Base-by-base conservation (phyloP, 2,329 filamentous ascomycete genomes). In the Colletotrichum sp. region DNA sequence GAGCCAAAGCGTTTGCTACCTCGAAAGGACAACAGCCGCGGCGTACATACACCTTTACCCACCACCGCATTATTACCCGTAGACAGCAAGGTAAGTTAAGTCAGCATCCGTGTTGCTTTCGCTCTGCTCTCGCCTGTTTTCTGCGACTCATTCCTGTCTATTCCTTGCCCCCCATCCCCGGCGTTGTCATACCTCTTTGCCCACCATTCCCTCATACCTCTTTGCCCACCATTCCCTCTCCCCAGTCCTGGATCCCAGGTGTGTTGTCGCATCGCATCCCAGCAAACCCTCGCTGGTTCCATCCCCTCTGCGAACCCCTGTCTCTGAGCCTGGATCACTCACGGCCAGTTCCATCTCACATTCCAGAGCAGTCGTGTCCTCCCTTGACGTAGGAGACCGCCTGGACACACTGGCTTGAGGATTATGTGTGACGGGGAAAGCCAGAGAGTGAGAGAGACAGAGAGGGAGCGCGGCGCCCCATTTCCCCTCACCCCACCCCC, bases 1-100 rank as follows among this genome's bases (percentile, higher is more conserved):
- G 59, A 74, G 67, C 72, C 72, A 71, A 65, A 74, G 68, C 72
- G 63, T 66, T 26, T n/a, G 26, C 57, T 71, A 57, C 32, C 34
- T 57, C 66, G 24, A 63, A 57, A 73, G 71, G 67, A 74, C 59
- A 39, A 39, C 59, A 74, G 39, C 67, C 66, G 43, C 67, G 39
- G 71, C 43, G 71, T 43, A 70, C 55, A 43, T 63, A 63, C 39
- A 48, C 18, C 36, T 39, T 48, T n/a, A 48, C 39, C 39, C 39
- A 26, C 52, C 26, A 32, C 26, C 16, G 30, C 36, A 63, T 28
- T 57, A 57, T 39, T 43, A 71, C 67, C 72, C 72, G 65, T 7
- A 61, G 28, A 60, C 12, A 36, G n/a, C 43, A 36, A 59, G 39
- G 72, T 71, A 74, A 74, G 72, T 71, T 68, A 60, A 64, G 32